These are phyloP conservation scores for Porogramme epimiltina DNA, from an alignment of 1,284 basidiomycete genomes.

Conservation along the genomic window DNA sequence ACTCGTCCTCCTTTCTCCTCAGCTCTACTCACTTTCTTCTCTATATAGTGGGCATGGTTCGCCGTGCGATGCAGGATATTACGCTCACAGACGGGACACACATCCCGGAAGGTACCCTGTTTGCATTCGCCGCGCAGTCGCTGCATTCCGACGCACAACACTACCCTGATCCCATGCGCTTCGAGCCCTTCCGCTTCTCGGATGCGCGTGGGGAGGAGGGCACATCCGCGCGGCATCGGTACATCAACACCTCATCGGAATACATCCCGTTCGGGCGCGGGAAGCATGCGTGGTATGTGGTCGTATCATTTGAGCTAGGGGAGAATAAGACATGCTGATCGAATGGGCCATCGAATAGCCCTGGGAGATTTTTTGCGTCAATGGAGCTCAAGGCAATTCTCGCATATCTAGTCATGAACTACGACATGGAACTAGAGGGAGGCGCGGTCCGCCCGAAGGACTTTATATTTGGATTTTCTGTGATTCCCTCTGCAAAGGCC, in stretches of 20 bases:
- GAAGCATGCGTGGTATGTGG: constrained; percentile 39
- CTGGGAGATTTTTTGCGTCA: constrained; percentile 24
- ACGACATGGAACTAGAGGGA: constrained; percentile 17
- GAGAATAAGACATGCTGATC: constrained; percentile 5
- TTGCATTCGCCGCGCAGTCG: constrained; percentile 40
- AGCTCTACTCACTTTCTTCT: neutral
- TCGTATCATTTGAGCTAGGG: constrained; percentile 26
- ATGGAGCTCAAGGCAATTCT: constrained; percentile 21
- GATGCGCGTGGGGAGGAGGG: constrained; percentile 33
- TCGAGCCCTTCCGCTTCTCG: constrained; percentile 48
- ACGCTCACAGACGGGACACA: constrained; percentile 43
- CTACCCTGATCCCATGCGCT: constrained; percentile 41
- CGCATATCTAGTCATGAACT: constrained; percentile 18
- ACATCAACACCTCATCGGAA: constrained; percentile 25
- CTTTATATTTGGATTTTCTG: neutral
- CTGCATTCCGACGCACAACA: constrained; percentile 42
- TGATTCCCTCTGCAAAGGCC: neutral
- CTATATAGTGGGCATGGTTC: constrained; percentile 8
- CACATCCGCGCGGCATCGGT: constrained; percentile 26
- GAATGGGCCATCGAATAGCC: constrained; percentile 12
- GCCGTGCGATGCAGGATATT: constrained; percentile 31
- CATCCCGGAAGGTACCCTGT: constrained; percentile 43
- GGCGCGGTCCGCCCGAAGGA: neutral
- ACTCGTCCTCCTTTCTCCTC: neutral
- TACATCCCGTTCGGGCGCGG: constrained; percentile 31